Percentiles rank a stretch among this genome's conserved stretches.
Conservation (phyloP, 768 basidiomycete species). For the Phlebiopsis flavidoalba region DNA sequence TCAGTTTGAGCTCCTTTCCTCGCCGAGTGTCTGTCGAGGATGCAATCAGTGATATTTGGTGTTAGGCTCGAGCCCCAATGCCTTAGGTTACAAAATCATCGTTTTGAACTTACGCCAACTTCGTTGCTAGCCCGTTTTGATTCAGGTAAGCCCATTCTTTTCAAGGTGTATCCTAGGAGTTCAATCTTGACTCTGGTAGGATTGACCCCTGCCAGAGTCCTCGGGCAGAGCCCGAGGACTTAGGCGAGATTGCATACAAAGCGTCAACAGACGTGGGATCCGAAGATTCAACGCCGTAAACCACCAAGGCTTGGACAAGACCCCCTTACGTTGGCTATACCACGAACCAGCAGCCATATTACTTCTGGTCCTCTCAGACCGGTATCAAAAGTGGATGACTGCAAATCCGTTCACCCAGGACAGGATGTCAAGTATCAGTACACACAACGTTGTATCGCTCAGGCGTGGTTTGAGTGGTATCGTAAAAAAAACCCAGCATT, state of each 20-base stretch:
- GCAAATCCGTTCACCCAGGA: constrained; percentile 22
- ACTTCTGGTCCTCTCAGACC: constrained; percentile 35
- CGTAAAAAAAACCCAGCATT: neutral
- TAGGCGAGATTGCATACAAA: neutral
- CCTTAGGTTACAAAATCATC: too few relatives aligned
- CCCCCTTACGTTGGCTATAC: constrained; percentile 9
- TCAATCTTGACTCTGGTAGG: constrained; percentile 30
- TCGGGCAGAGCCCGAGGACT: constrained; percentile 24
- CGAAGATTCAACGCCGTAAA: neutral
- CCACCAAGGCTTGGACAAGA: neutral
- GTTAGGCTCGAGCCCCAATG: constrained; percentile 13
- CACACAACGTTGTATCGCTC: constrained; percentile 37
- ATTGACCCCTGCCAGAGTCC: constrained; percentile 47
- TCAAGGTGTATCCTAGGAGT: neutral
- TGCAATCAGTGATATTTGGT: constrained; percentile 72
- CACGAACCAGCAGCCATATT: constrained; percentile 38
- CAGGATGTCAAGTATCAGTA: constrained; percentile 52
- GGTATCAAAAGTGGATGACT: constrained; percentile 39
- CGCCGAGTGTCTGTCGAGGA: constrained; percentile 55
- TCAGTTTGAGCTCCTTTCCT: constrained; percentile 51
- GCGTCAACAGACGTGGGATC: neutral
- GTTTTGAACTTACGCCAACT: too few relatives aligned
- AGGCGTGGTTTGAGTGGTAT: constrained; percentile 49
- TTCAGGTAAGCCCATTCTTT: constrained; percentile 41
- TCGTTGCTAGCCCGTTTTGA: constrained; percentile 56